Evolutionary conservation across 768 basidiomycete genomes (phyloP).

Genomic region (Rhizopogon rudus): DNA sequence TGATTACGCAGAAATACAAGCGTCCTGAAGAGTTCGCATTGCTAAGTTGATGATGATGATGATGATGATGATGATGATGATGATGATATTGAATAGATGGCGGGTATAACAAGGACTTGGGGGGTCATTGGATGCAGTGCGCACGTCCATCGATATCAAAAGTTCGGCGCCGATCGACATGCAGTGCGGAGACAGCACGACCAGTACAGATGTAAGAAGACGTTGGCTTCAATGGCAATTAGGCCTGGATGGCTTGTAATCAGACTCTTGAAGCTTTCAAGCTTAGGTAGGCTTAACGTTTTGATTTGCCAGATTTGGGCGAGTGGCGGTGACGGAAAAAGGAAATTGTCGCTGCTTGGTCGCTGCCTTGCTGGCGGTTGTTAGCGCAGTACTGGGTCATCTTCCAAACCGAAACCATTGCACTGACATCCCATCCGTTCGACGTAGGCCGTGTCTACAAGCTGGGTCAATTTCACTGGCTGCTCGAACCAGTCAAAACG

Average conservation of each 20-base stretch:
- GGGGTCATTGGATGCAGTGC: background rate
- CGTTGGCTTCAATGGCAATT: background rate
- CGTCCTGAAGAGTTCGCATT: background rate
- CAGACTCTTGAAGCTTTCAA: too few species aligned
- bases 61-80: background rate
- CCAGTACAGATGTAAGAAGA: background rate
- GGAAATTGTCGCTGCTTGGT: conserved; percentile 13
- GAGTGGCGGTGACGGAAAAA: conserved; percentile 9
- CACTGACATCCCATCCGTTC: conserved; percentile 4
- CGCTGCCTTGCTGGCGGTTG: conserved; percentile 21
- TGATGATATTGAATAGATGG: background rate
- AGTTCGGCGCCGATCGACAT: background rate
- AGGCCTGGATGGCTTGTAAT: too few species aligned
- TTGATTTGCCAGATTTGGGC: background rate
- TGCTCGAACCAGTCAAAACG: background rate
- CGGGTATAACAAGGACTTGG: background rate
- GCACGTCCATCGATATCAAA: background rate
- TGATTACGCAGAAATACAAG: background rate
- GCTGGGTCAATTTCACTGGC: background rate
- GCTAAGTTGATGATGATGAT: background rate
- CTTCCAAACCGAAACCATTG: conserved; percentile 9
- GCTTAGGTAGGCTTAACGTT: too few species aligned
- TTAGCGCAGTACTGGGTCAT: conserved; percentile 26
- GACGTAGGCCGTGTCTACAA: background rate
- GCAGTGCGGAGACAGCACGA: background rate